Conservation (phyloP, 2,329 filamentous ascomycete species). For the Emericellopsis cladophorae region DNA sequence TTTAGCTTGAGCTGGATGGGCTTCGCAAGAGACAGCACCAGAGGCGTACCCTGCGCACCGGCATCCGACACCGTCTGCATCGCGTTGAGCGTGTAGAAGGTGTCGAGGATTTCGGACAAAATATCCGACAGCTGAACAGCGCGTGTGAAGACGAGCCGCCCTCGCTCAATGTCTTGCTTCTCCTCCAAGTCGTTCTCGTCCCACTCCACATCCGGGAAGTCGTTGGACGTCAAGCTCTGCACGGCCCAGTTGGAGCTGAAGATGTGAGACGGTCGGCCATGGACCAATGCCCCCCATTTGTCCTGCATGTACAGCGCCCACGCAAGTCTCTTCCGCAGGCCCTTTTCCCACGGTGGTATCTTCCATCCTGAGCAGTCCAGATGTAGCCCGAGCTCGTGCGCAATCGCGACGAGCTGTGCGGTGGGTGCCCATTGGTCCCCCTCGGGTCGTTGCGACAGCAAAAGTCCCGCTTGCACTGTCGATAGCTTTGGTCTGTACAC, state of each 20-base stretch:
- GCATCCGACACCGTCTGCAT: constrained; percentile 55
- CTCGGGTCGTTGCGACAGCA: constrained; percentile 63
- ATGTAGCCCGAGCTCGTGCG: constrained; percentile 79
- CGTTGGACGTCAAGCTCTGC: constrained; percentile 45
- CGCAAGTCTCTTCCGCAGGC: constrained; percentile 70
- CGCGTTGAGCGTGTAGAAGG: constrained; percentile 71
- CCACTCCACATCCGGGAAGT: constrained; percentile 63
- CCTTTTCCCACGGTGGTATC: constrained; percentile 78
- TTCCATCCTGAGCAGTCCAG: constrained; percentile 81
- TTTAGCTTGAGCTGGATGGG: constrained; percentile 73
- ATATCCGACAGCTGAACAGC: constrained; percentile 67
- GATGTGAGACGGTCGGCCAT: constrained; percentile 73
- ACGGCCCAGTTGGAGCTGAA: constrained; percentile 66
- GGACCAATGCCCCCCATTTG: constrained; percentile 76
- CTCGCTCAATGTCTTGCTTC: constrained; percentile 52
- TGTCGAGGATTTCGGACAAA: constrained; percentile 68
- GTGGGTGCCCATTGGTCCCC: constrained; percentile 76
- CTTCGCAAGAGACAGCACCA: constrained; percentile 65
- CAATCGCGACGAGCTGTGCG: constrained; percentile 75
- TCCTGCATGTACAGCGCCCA: constrained; percentile 95
- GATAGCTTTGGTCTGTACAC: constrained; percentile 74
- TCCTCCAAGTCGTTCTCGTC: constrained; percentile 50
- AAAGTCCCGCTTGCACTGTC: constrained; percentile 63
- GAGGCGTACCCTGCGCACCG: constrained; percentile 55
- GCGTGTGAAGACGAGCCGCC: constrained; percentile 58